Conservation (phyloP, 208 protist genomes). For the Angomonas ambiguus region DNA sequence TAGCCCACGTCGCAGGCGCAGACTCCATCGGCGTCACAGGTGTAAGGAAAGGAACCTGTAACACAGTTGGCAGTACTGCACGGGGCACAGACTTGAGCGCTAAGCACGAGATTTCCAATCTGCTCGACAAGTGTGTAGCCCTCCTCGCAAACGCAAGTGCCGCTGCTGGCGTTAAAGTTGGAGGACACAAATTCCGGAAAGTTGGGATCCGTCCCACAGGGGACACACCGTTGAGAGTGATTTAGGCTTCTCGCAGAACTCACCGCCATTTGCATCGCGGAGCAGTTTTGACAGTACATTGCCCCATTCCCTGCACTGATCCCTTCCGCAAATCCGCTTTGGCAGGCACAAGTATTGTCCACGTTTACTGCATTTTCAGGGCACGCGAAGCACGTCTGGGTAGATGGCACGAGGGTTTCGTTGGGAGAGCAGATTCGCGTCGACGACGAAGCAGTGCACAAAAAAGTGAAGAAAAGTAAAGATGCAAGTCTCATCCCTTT, state of each 20-base stretch:
- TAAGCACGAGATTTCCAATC: slow-evolving; percentile 24
- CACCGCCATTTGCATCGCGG: slow-evolving; percentile 23
- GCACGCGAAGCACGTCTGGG: slow-evolving; percentile 8
- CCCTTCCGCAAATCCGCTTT: slow-evolving; percentile 24
- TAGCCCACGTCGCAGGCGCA: slow-evolving; percentile 37
- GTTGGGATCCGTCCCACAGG: slow-evolving; percentile 36
- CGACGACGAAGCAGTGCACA: neutral
- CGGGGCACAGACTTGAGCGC: slow-evolving; percentile 39
- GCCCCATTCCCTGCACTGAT: slow-evolving; percentile 2
- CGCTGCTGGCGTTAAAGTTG: slow-evolving; percentile 21
- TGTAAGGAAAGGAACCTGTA: slow-evolving; percentile 40
- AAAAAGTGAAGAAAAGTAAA: neutral
- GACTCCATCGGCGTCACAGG: slow-evolving; percentile 6
- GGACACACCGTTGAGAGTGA: slow-evolving; percentile 29
- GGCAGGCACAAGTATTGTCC: slow-evolving; percentile 21
- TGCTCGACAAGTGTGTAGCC: slow-evolving; percentile 35
- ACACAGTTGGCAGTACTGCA: slow-evolving; percentile 24
- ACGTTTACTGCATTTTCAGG: slow-evolving; percentile 14
- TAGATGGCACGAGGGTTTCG: neutral
- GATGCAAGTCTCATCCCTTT: neutral
- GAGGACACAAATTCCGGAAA: slow-evolving; percentile 25
- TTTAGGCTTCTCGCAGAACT: slow-evolving; percentile 21
- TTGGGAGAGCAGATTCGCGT: neutral
- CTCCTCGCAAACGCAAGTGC: slow-evolving; percentile 26
- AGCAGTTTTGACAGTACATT: slow-evolving; percentile 31